These are phyloP conservation scores for Beauveria caledonica DNA, from an alignment of 2,329 filamentous ascomycete genomes.

Conservation along the genomic window DNA sequence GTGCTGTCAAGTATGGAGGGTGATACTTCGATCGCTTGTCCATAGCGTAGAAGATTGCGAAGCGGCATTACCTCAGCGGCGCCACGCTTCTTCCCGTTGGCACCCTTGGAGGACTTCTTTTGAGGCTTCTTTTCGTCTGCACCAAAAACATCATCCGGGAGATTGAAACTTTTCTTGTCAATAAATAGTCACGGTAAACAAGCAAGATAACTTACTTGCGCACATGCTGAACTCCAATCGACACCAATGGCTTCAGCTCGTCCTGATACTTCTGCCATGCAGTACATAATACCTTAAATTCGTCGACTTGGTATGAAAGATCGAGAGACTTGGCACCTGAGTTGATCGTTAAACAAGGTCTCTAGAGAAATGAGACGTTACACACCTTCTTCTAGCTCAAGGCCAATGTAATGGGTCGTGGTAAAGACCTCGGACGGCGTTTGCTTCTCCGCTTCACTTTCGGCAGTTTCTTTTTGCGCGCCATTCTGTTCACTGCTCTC, in stretches of 20 bases:
- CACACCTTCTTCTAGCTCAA: constrained; percentile 70
- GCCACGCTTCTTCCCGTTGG: constrained; percentile 39
- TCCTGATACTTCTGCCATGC: constrained; percentile 67
- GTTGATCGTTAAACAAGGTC: background rate
- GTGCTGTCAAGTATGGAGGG: background rate
- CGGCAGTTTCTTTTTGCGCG: constrained; percentile 43
- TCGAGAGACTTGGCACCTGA: constrained; percentile 63
- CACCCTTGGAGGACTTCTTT: constrained; percentile 42
- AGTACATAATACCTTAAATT: constrained; percentile 78
- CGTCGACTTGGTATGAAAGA: constrained; percentile 71
- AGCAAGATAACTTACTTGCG: constrained; percentile 60
- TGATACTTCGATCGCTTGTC: background rate
- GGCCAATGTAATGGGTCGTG: constrained; percentile 87
- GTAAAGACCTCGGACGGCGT: constrained; percentile 57
- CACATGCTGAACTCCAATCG: constrained; percentile 72
- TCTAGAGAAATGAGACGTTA: constrained; percentile 11
- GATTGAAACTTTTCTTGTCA: constrained; percentile 51
- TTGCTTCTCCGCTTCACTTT: constrained; percentile 31
- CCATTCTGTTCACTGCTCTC: constrained; percentile 25
- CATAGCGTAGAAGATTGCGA: constrained; percentile 14
- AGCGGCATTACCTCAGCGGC: constrained; percentile 35
- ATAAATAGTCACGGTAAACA: background rate
- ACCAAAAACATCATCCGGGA: constrained; percentile 85
- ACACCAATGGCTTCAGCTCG: constrained; percentile 52
- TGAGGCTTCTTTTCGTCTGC: constrained; percentile 67